Base-by-base conservation (phyloP, 345 rosid genomes). In the Noccaea bulbosa region DNA sequence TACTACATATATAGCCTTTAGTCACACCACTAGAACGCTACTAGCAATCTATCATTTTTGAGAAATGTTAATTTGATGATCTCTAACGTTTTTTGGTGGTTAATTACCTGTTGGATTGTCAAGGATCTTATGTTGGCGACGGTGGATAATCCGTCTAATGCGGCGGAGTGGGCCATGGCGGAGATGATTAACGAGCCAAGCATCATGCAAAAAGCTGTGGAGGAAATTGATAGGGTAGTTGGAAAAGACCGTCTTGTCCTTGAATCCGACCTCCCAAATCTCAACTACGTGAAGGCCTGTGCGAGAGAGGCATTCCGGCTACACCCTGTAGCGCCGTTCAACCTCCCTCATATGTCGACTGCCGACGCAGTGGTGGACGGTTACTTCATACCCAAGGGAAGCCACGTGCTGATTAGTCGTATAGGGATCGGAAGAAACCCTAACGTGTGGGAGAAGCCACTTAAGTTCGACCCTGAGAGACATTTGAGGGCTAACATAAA, bases 131-230 rank as follows among this genome's bases (percentile, higher is more conserved):
- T 85, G 84, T 1, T 82, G 0, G 87, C 85, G 4, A 59, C 84
- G 3, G 80, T 82, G 3, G 88, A 85, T 59, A 85, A 87, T 67
- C 90, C 88, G 17, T 67, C 90, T 3, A 85, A 87, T 57, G 90
- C 84, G 0, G 58, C n/a, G 0, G 89, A 87, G 44, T 87, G 86
- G 88, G 86, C 83, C 10, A 58, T 84, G 24, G 88, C 81, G 0
- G 91, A 86, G 78, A 78, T 83, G 87, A 65, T 86, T 7, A 83
- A 81, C 74, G 66, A 78, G 7, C 88, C 88, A 0, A 59, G 70
- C 12, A 65, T 81, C 4, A 78, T 87, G 2, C 22, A 70, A 32
- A 85, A 63, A 58, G 86, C 89, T 0, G 49, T 53, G 4, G 78
- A 77, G 7, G 92, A 87, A 63, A 8, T 83, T 0, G 89, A 87